Conservation (phyloP, 1,284 basidiomycete species). For the Caloboletus firmus region DNA sequence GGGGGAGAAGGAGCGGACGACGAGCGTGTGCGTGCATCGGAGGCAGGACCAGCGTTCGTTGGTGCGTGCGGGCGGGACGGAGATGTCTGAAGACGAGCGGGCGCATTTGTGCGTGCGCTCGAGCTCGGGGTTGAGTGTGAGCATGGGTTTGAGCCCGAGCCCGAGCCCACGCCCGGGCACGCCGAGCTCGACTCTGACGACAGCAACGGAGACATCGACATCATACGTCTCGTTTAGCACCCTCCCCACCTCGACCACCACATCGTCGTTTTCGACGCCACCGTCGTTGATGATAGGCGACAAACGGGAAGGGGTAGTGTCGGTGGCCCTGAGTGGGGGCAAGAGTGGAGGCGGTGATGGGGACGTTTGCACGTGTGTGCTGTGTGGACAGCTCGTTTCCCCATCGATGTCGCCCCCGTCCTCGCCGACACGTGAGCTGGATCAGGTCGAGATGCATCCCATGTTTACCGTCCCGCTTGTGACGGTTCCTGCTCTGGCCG, state of each 20-base stretch:
- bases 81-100: conserved; percentile 10
- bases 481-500: conserved; percentile 18
- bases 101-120: not conserved
- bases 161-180: conserved; percentile 27
- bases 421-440: not conserved
- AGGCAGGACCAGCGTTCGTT: conserved; percentile 14
- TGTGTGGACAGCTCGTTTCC: conserved; percentile 22
- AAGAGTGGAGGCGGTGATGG: not conserved
- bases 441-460: conserved; percentile 20
- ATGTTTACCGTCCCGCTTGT: conserved; percentile 34
- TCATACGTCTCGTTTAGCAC: conserved; percentile 30
- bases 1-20: not conserved
- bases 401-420: not conserved
- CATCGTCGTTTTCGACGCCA: conserved; percentile 10
- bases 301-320: not conserved
- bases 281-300: conserved; percentile 10
- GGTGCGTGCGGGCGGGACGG: not conserved
- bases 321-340: not conserved
- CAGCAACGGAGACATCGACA: conserved; percentile 20
- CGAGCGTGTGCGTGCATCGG: conserved; percentile 7
- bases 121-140: not conserved
- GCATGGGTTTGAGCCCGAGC: not conserved
- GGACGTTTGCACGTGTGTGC: conserved; percentile 5
- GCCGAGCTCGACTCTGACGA: conserved; percentile 21
- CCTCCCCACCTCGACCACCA: conserved; percentile 18